A percentile compares a stretch with the other conserved stretches of the same genome.
Evolutionary conservation across 31 red algal genomes (phyloP).

Genomic region (Asparagopsis taxiformis): DNA sequence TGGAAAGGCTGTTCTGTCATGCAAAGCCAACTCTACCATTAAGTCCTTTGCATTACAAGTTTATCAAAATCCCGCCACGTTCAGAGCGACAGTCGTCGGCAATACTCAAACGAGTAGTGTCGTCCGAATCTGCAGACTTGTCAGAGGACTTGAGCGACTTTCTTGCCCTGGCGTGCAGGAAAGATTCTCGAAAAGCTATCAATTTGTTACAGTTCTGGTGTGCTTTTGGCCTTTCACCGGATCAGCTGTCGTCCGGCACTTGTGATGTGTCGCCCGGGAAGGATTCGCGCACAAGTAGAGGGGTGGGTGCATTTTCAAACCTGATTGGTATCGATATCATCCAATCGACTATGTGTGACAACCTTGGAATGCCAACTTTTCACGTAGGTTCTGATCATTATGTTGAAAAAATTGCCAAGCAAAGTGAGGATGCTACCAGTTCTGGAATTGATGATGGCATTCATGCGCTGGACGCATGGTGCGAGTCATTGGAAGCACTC

Average conservation of each 20-base stretch:
- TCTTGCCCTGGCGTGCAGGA: constrained; percentile 20
- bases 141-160: background rate
- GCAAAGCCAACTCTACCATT: constrained; percentile 19
- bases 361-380: constrained; percentile 5
- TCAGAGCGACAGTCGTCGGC: constrained; percentile 42
- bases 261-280: background rate
- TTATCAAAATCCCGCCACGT: constrained; percentile 36
- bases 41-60: constrained; percentile 36
- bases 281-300: background rate
- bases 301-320: background rate
- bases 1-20: constrained; percentile 34
- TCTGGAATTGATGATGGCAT: background rate
- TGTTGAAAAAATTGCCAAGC: background rate
- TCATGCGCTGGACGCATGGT: constrained; percentile 18
- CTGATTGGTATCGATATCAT: constrained; percentile 9
- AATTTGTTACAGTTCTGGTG: constrained; percentile 57
- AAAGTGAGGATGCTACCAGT: no score
- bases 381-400: constrained; percentile 16
- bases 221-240: constrained; percentile 14
- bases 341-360: background rate
- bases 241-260: background rate
- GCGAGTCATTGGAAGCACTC: constrained; percentile 21
- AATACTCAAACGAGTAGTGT: constrained; percentile 22
- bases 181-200: constrained; percentile 51
- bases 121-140: constrained; percentile 11